Percentiles rank a stretch among this genome's conserved stretches.
Evolutionary conservation across 208 protist species (phyloP).

Genomic region (Leptomonas pyrrhocoris): DNA sequence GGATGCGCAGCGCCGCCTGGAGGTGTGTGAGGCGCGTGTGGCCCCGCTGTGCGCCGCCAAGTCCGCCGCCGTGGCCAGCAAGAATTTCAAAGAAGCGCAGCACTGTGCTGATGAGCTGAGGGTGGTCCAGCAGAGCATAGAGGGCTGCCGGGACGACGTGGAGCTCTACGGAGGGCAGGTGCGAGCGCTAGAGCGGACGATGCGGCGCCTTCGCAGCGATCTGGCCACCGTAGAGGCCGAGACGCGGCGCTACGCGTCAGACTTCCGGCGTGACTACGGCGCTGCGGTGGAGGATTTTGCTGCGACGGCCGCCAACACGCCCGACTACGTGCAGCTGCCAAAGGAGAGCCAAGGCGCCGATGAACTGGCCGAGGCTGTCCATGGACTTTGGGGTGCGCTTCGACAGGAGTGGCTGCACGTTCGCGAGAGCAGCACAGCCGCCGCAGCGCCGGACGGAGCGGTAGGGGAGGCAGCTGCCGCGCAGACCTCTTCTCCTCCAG

Average conservation of each 20-base stretch:
- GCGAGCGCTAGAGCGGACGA: constrained; percentile 10
- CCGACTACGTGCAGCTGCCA: constrained; percentile 19
- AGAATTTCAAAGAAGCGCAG: constrained; percentile 58
- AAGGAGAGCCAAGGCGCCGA: constrained; percentile 9
- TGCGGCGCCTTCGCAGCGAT: constrained; percentile 14
- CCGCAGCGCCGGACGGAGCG: neutral
- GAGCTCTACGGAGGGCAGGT: constrained; percentile 18
- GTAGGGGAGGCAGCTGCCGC: neutral
- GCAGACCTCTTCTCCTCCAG: neutral
- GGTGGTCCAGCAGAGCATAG: constrained; percentile 7
- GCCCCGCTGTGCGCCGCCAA: constrained; percentile 46
- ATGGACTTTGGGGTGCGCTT: constrained; percentile 2
- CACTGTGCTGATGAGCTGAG: constrained; percentile 34
- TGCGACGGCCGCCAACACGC: neutral
- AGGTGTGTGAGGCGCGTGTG: constrained; percentile 19
- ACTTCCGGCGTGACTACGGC: neutral
- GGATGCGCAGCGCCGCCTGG: constrained; percentile 18
- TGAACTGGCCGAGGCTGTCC: constrained; percentile 20
- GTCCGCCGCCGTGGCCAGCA: constrained; percentile 36
- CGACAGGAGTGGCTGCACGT: constrained; percentile 20
- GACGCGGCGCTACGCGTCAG: constrained; percentile 10
- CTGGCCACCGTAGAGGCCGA: constrained; percentile 14
- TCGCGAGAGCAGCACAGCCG: neutral
- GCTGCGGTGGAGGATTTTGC: neutral
- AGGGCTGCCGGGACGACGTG: constrained; percentile 13